These are phyloP conservation scores for Camellia granthamiana DNA, from an alignment of 148 eudicot genomes.

Conservation along the genomic window DNA sequence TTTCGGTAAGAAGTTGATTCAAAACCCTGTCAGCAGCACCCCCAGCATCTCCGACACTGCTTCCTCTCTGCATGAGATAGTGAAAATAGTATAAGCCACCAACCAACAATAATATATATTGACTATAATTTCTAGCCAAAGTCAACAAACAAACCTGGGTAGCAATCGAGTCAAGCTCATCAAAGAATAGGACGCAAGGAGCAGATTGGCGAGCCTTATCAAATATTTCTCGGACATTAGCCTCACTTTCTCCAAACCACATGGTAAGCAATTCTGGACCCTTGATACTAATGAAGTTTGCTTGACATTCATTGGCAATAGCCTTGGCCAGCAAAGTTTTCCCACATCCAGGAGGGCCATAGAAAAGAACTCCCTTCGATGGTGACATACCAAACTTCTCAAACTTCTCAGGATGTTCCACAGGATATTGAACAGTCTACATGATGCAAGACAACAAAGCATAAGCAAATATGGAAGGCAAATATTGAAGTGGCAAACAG, in stretches of 20 bases:
- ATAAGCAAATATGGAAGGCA: neutral
- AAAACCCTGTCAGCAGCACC: conserved; percentile 91
- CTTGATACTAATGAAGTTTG: conserved; percentile 81
- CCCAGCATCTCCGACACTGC: conserved; percentile 88
- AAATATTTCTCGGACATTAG: conserved; percentile 81
- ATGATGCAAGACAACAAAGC: neutral
- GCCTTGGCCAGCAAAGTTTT: conserved; percentile 89
- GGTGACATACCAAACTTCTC: conserved; percentile 97
- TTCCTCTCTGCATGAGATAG: conserved; percentile 56
- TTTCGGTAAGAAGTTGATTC: conserved; percentile 83
- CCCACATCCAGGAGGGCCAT: conserved; percentile 95
- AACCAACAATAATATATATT: neutral
- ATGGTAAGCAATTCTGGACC: conserved; percentile 88
- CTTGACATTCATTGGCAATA: conserved; percentile 91
- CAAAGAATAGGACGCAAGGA: conserved; percentile 87
- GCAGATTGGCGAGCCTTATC: conserved; percentile 88
- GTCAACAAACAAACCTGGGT: conserved; percentile 57
- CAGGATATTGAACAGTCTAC: conserved; percentile 94
- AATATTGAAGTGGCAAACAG: neutral
- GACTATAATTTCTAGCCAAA: neutral
- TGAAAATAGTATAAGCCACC: neutral
- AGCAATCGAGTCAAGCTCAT: conserved; percentile 89
- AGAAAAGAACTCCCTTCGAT: conserved; percentile 90
- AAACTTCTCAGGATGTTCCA: conserved; percentile 92
- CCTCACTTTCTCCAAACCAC: conserved; percentile 98